Conservation (phyloP, 331 rosid species). For the Spiraea crenata region DNA sequence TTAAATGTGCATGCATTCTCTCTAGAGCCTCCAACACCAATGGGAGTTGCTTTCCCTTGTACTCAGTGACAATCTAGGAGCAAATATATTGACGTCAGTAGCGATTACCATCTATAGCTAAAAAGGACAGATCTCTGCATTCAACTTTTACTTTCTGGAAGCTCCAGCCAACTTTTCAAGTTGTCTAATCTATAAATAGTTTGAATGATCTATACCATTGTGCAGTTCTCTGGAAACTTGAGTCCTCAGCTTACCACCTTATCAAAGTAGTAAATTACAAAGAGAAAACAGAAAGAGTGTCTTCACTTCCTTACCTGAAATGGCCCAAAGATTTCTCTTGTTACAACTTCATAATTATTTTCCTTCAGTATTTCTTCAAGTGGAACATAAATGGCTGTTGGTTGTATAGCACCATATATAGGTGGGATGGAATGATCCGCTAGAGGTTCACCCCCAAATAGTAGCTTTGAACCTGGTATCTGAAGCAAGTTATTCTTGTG, state of each 20-base stretch:
- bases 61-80: slow-evolving; percentile 67
- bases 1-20: slow-evolving; percentile 88
- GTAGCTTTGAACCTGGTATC: slow-evolving; percentile 82
- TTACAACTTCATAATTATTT: slow-evolving; percentile 67
- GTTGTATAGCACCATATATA: slow-evolving; percentile 78
- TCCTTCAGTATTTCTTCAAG: slow-evolving; percentile 78
- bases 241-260: neutral
- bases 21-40: slow-evolving; percentile 78
- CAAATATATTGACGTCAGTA: slow-evolving; percentile 11
- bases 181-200: neutral
- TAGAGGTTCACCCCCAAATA: slow-evolving; percentile 79
- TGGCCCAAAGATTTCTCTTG: slow-evolving; percentile 90
- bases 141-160: neutral
- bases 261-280: neutral
- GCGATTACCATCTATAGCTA: neutral
- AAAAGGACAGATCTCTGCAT: neutral
- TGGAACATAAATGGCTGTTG: slow-evolving; percentile 85
- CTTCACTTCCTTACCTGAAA: slow-evolving; percentile 61
- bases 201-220: neutral
- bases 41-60: slow-evolving; percentile 64
- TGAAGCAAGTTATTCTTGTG: slow-evolving; percentile 67
- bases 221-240: no score
- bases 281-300: neutral
- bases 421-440: slow-evolving; percentile 75
- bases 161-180: neutral